phyloP scores from a whole-genome alignment of 768 basidiomycete genomes.

The Lyophyllum atratum region DNA sequence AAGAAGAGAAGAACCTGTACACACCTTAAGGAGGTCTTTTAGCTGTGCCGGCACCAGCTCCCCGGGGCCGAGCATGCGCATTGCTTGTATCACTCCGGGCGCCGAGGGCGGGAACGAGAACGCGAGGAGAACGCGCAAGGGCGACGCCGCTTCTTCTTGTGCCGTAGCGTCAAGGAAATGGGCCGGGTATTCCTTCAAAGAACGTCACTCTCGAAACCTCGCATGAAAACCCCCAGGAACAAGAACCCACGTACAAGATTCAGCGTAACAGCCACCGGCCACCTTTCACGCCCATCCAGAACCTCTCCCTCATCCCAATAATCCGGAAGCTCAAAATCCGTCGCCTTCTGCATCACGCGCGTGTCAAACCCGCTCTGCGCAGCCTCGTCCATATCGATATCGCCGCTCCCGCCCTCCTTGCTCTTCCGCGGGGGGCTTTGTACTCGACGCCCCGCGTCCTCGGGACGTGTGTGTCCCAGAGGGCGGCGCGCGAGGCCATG shows the following conservation, averaged over 20 bases:
- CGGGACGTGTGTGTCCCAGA: conserved; percentile 83
- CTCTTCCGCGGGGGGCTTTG: conserved; percentile 38
- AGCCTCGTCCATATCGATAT: conserved; percentile 61
- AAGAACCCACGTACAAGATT: conserved; percentile 58
- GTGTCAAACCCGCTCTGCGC: conserved; percentile 61
- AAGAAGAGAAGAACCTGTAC: too few relatives aligned
- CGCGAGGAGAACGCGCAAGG: conserved; percentile 59
- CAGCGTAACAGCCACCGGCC: conserved; percentile 80
- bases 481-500: conserved; percentile 74
- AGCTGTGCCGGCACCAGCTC: conserved; percentile 53
- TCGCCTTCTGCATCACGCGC: conserved; percentile 47
- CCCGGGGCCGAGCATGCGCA: conserved; percentile 64
- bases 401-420: conserved; percentile 27
- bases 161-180: conserved; percentile 77
- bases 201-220: background rate
- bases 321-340: conserved; percentile 86
- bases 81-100: conserved; percentile 54
- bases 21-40: conserved; percentile 56
- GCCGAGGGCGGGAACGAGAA: conserved; percentile 56
- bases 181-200: conserved; percentile 49
- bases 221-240: background rate
- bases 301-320: conserved; percentile 85
- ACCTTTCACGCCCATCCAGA: conserved; percentile 58
- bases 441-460: conserved; percentile 73
- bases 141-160: conserved; percentile 70